phyloP scores from a whole-genome alignment of 164 flowering plant species.

The Stephania cephalantha region DNA sequence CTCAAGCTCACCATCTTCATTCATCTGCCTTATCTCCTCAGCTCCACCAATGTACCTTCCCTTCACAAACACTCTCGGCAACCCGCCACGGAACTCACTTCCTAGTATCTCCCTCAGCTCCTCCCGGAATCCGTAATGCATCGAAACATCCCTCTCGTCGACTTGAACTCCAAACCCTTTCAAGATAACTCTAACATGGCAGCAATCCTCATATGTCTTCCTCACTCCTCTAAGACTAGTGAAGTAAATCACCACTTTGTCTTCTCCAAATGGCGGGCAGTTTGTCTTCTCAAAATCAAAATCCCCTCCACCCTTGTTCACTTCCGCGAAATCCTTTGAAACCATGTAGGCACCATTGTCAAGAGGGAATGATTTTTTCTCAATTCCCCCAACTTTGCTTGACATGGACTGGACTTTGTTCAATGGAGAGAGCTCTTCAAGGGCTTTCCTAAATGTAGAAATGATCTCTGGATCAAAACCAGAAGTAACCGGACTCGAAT shows the following conservation, averaged over 20 bases:
- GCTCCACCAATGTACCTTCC: constrained; percentile 70
- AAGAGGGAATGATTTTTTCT: neutral
- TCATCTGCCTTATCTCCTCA: constrained; percentile 57
- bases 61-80: constrained; percentile 74
- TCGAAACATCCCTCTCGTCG: constrained; percentile 91
- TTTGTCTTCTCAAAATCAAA: neutral
- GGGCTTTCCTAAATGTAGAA: constrained; percentile 49
- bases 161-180: constrained; percentile 54
- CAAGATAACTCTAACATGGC: constrained; percentile 60
- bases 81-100: constrained; percentile 27
- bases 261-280: constrained; percentile 32
- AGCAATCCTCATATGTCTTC: constrained; percentile 90
- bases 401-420: constrained; percentile 25
- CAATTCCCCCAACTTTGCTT: neutral
- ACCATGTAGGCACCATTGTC: neutral
- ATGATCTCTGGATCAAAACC: constrained; percentile 64
- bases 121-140: constrained; percentile 82
- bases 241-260: constrained; percentile 62
- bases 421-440: constrained; percentile 41
- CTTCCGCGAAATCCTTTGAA: constrained; percentile 3
- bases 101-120: constrained; percentile 62
- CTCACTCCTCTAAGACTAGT: constrained; percentile 90
- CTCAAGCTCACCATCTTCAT: constrained; percentile 79
- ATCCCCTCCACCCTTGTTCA: neutral
- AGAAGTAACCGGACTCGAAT: constrained; percentile 14